Evolutionary conservation across 2,329 filamentous ascomycete genomes (phyloP).

Genomic region (Xylaria arbuscula): DNA sequence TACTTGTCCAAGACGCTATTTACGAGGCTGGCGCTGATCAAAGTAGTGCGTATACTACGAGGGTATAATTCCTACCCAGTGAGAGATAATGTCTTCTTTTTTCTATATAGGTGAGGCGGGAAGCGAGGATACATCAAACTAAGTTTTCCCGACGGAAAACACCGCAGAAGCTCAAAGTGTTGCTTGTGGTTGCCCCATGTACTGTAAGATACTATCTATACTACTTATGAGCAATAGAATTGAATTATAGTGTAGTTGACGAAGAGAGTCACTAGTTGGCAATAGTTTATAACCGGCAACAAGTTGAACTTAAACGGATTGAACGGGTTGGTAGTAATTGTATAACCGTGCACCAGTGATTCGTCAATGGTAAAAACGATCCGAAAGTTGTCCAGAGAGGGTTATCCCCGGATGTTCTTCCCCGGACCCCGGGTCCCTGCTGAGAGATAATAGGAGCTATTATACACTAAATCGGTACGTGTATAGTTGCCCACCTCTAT

Average conservation of each 20-base stretch:
- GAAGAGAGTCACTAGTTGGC: neutral
- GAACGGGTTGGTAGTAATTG: neutral
- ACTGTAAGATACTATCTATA: too few species aligned
- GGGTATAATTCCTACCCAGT: neutral
- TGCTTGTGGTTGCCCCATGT: neutral
- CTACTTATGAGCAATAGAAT: neutral
- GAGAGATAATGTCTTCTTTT: too few species aligned
- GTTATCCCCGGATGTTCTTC: constrained; percentile 2
- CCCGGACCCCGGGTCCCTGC: constrained; percentile 12
- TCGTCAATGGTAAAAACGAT: neutral
- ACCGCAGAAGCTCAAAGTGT: neutral
- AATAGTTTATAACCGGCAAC: neutral
- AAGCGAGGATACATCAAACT: too few species aligned
- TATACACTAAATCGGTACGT: neutral
- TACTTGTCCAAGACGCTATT: neutral
- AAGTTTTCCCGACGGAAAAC: too few species aligned
- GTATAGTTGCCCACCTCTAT: neutral
- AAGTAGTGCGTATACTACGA: neutral
- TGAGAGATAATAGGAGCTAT: too few species aligned
- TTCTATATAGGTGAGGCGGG: too few species aligned
- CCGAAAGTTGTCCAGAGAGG: neutral
- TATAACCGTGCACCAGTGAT: neutral
- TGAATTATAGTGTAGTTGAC: neutral
- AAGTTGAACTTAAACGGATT: too few species aligned
- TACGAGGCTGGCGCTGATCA: neutral